Percentiles rank a stretch among this genome's conserved stretches.
Evolutionary conservation across 441 rosid species (phyloP).

Genomic region (Populus trichocarpa): DNA sequence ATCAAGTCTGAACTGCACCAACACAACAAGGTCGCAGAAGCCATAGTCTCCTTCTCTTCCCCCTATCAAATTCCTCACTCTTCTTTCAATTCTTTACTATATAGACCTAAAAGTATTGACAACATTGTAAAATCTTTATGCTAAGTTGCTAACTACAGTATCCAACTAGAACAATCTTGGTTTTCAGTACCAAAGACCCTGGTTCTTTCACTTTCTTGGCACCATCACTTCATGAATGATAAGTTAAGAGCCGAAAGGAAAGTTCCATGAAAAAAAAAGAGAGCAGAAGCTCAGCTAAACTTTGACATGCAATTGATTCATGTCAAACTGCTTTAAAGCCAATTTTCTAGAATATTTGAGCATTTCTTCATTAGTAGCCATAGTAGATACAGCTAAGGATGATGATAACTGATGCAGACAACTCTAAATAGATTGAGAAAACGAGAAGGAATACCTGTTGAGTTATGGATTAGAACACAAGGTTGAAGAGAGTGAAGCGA

Average conservation of each 20-base stretch:
- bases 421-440: not conserved
- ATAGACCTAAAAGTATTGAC: not conserved
- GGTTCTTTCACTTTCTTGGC: not conserved
- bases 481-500: not conserved
- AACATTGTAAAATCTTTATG: not conserved
- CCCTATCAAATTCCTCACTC: not conserved
- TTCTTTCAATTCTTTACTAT: not conserved
- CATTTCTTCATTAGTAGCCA: not conserved
- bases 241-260: not conserved
- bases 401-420: not conserved
- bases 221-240: not conserved
- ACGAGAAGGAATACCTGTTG: not conserved
- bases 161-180: not conserved
- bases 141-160: not conserved
- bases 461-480: not conserved
- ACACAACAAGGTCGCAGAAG: conserved; percentile 16
- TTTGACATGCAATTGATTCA: not conserved
- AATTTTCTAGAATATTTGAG: not conserved
- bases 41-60: conserved; percentile 26
- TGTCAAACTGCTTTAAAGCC: not conserved
- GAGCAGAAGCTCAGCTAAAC: not conserved
- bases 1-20: conserved; percentile 16
- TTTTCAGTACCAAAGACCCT: not conserved
- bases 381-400: not conserved
- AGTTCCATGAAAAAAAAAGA: not conserved